A percentile compares a stretch with the other conserved stretches of the same genome.
phyloP scores from a whole-genome alignment of 805 yeast genomes.

The Candida insectalens region DNA sequence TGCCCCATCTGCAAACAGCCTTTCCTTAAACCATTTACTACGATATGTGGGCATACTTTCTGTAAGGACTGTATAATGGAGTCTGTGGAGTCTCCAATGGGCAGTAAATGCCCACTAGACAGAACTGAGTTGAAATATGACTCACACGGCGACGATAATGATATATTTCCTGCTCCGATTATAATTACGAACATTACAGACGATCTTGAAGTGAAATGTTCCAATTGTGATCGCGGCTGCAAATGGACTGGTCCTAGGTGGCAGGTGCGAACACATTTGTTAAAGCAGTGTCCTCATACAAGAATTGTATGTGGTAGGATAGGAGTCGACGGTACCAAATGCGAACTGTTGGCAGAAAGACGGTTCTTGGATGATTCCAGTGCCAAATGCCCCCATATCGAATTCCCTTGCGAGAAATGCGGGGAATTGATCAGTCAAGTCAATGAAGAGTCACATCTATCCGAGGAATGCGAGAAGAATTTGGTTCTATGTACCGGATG shows the following conservation, averaged over 20 bases:
- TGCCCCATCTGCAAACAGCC: conserved; percentile 68
- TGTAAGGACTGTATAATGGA: conserved; percentile 46
- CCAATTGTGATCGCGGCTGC: conserved; percentile 46
- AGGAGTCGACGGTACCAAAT: conserved; percentile 7
- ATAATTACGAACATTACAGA: conserved; percentile 50
- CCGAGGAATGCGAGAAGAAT: conserved; percentile 30
- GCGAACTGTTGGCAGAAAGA: conserved; percentile 15
- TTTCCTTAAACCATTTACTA: conserved; percentile 49
- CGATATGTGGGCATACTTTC: conserved; percentile 62
- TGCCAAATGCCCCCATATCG: conserved; percentile 29
- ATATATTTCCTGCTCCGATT: conserved; percentile 43
- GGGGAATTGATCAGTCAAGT: conserved; percentile 19
- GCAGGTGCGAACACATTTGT: conserved; percentile 43
- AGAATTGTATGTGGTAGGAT: conserved; percentile 26
- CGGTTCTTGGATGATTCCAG: conserved; percentile 5
- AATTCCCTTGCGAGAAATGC: conserved; percentile 30
- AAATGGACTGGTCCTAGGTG: conserved; percentile 48
- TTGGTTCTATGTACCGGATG: conserved; percentile 30
- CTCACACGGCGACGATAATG: conserved; percentile 11
- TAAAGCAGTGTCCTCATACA: conserved; percentile 28
- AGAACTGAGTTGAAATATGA: conserved; percentile 32
- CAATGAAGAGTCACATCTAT: conserved; percentile 26
- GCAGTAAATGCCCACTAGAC: conserved; percentile 49
- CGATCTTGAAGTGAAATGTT: conserved; percentile 48
- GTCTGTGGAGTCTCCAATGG: conserved; percentile 30